A percentile compares a stretch with the other conserved stretches of the same genome.
Evolutionary conservation across 2,329 filamentous ascomycete genomes (phyloP).

Genomic region (Ceratocystis lukuohia): DNA sequence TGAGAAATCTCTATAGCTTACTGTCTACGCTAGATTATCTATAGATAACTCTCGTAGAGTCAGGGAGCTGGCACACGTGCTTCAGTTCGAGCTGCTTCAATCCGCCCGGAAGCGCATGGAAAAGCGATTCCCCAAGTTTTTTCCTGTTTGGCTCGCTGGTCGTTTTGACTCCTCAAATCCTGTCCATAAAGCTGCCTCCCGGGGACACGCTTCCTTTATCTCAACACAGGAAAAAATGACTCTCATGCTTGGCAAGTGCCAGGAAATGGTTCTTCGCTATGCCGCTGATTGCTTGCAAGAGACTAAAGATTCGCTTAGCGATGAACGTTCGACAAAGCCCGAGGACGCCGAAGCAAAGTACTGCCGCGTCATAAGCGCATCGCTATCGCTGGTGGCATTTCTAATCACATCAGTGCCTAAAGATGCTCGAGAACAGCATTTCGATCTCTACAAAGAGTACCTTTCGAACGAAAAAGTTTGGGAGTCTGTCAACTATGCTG

Average conservation of each 20-base stretch:
- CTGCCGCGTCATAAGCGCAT: constrained; percentile 52
- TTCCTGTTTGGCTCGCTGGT: constrained; percentile 84
- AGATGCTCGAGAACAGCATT: constrained; percentile 46
- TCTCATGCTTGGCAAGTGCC: constrained; percentile 69
- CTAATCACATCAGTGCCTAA: constrained; percentile 35
- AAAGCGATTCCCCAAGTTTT: constrained; percentile 59
- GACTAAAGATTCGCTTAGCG: constrained; percentile 68
- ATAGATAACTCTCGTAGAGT: constrained; percentile 83
- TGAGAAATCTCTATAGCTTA: constrained; percentile 40
- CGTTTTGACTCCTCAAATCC: constrained; percentile 72
- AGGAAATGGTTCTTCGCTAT: constrained; percentile 67
- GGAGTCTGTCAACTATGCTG: constrained; percentile 52
- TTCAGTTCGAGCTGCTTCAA: constrained; percentile 52
- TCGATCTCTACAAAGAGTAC: constrained; percentile 49
- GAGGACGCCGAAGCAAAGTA: constrained; percentile 85
- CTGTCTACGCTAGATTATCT: constrained; percentile 74
- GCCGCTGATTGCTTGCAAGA: constrained; percentile 70
- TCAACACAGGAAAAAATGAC: constrained; percentile 64
- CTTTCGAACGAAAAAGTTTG: constrained; percentile 54
- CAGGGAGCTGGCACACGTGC: constrained; percentile 66
- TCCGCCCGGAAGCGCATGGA: constrained; percentile 70
- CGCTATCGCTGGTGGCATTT: constrained; percentile 41
- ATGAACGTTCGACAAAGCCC: constrained; percentile 67
- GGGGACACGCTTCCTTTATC: constrained; percentile 64
- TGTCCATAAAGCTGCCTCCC: constrained; percentile 61